Evolutionary conservation across 2,329 filamentous ascomycete species (phyloP), one percentile per base, ranked within the genome.

Genomic region (Colletotrichum phormii): DNA sequence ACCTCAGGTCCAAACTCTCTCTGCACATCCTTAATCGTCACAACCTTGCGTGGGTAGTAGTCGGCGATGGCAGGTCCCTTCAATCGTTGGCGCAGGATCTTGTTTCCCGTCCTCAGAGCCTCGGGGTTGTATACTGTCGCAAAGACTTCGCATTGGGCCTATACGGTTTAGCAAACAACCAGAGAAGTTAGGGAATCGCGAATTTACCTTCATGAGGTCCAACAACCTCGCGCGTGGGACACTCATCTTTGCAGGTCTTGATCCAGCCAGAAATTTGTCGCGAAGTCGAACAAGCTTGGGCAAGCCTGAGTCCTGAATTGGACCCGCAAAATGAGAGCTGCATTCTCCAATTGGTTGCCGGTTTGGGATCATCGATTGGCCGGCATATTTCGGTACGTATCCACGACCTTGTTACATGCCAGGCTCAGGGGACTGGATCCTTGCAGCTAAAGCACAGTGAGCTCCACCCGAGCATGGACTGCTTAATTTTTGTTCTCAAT

Each of bases 61-160:
- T 94, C 89, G 51, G 92, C 93, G 75, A 98, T 85, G 0, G 93
- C 86, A 35, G 95, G 94, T n/a, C 97, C 97, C 79, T 90, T 91
- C 75, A 98, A 87, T 79, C 95, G 91, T 82, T 98, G 94, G 79
- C 95, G 94, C 73, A 99, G 88, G 81, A 99, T 88, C 84, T 97
- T 97, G 86, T 97, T 98, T 79, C 97, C 97, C 77, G 94, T 90
- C 74, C 97, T 94, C 74, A 93, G 83, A 77, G 91, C 87, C 67
- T 94, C 89, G 31, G 97, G 97, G 84, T 99, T 99, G 87, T 92
- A 98, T 65, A 92, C 95, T 63, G 93, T 94, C 79, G 92, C 92
- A 87, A 98, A 99, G 85, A 98, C 90, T 82, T 92, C 91, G 88
- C 95, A 98, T 92, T 95, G 95, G 80, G 90, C 89, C 95, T 98